Conservation (phyloP, 2,329 filamentous ascomycete species). For the Pyricularia sp. region DNA sequence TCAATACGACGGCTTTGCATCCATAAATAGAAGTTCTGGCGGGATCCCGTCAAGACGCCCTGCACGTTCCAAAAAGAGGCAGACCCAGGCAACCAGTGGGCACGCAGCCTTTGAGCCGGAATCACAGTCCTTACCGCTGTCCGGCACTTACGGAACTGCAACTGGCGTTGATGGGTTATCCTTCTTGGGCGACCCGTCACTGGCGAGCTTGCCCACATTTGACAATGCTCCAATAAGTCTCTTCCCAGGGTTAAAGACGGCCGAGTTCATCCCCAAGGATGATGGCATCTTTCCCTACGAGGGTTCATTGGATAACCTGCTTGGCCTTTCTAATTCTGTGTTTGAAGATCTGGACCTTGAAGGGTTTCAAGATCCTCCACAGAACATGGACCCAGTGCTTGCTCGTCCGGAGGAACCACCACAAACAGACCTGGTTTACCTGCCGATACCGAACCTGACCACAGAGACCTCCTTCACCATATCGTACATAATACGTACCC, state of each 20-base stretch:
- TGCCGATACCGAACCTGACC: neutral
- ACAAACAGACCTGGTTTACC: neutral
- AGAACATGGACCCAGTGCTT: neutral
- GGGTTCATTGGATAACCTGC: neutral
- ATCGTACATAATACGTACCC: slow-evolving; percentile 14
- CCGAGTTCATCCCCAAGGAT: neutral
- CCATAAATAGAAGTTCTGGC: neutral
- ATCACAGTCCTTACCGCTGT: neutral
- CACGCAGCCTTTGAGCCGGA: neutral
- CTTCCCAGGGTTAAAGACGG: neutral
- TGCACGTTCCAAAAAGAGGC: neutral
- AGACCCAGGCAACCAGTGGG: neutral
- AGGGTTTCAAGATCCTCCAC: neutral
- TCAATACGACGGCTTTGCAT: slow-evolving; percentile 22
- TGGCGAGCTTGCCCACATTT: neutral
- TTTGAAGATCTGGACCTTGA: neutral
- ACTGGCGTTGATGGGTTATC: neutral
- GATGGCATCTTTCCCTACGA: neutral
- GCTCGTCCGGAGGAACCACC: neutral
- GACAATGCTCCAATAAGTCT: neutral
- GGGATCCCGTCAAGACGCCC: neutral
- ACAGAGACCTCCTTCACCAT: neutral
- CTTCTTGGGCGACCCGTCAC: neutral
- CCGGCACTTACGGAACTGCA: neutral
- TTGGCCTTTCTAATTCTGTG: neutral